Evolutionary conservation across 148 eudicot species (phyloP), one percentile per base, ranked within the genome.

Genomic region (Cornus florida): DNA sequence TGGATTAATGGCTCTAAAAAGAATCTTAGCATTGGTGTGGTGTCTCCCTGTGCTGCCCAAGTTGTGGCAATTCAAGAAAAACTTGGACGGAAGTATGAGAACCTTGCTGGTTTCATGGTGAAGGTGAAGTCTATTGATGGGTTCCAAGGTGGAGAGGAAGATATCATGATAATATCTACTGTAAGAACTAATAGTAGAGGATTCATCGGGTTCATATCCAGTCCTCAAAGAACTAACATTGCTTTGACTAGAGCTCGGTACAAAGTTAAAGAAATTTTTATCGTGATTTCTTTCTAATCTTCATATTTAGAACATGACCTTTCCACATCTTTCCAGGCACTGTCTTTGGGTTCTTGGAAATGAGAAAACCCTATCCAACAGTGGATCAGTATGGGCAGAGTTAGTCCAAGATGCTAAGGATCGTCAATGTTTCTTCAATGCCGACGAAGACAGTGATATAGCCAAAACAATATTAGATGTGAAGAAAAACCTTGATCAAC

Each of bases 161-260:
- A n/a, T n/a, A n/a, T n/a, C n/a, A n/a, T n/a, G n/a, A 93, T 93
- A 31, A 77, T 93, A 77, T 93, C 97, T n/a, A 90, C 97, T 9
- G 97, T 93, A 6, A 86, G 97, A 83, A 88, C 94, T 67, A 92
- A 91, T 71, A 75, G 3, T 4, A 60, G 68, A 68, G 92, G 97
- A 60, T 73, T 84, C 33, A 82, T 93, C 69, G 97, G 97, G 35
- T 93, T 93, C 80, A 57, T 91, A 33, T 80, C 88, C 28, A 85
- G 89, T 87, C 80, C 74, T 62, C 90, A 91, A 57, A 90, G 97
- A 71, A 85, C 87, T 57, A 93, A 93, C 82, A 95, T 93, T 57
- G 93, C 97, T 73, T 85, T 93, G 38, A 93, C 95, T 32, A 81
- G 97, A 82, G 97, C 95, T 66, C 88, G 97, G 94, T 91, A 80